Percentiles rank a stretch among this genome's conserved stretches.
These are phyloP conservation scores for Amphibolis antarctica DNA, from an alignment of 106 monocot species.

Conservation along the genomic window DNA sequence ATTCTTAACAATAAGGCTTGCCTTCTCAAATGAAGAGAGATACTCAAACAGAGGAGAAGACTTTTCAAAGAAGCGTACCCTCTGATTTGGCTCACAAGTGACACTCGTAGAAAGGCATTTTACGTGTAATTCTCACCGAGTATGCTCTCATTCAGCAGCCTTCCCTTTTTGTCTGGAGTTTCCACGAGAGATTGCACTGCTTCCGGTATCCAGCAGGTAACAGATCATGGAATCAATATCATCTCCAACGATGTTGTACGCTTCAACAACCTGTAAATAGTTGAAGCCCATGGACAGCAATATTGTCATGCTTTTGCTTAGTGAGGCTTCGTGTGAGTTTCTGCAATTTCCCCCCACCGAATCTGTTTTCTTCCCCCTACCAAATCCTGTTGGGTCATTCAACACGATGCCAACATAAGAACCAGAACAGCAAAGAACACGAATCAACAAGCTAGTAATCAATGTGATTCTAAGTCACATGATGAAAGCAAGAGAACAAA, in stretches of 20 bases:
- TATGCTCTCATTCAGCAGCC: constrained; percentile 52
- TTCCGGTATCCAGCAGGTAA: constrained; percentile 68
- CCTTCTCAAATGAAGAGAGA: too few relatives aligned
- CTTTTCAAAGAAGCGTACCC: too few relatives aligned
- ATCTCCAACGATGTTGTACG: constrained; percentile 85
- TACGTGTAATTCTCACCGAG: too few relatives aligned
- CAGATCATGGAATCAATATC: constrained; percentile 93
- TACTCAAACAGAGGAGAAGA: too few relatives aligned
- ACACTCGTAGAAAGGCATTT: too few relatives aligned
- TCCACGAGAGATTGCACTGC: constrained; percentile 27
- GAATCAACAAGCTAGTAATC: neutral
- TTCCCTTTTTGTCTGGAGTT: constrained; percentile 69
- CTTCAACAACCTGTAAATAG: constrained; percentile 88
- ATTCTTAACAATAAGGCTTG: too few relatives aligned
- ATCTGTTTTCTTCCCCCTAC: neutral
- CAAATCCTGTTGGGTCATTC: constrained; percentile 24
- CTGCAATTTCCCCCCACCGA: constrained; percentile 21
- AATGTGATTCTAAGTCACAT: neutral
- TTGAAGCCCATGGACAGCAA: constrained; percentile 83
- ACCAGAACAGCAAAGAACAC: too few relatives aligned
- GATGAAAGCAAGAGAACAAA: neutral
- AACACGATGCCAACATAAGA: neutral
- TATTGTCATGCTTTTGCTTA: constrained; percentile 47
- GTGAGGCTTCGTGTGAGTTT: constrained; percentile 21
- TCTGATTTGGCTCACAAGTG: too few relatives aligned